These are phyloP conservation scores for Boletus edulis DNA, from an alignment of 768 basidiomycete genomes.

Conservation along the genomic window DNA sequence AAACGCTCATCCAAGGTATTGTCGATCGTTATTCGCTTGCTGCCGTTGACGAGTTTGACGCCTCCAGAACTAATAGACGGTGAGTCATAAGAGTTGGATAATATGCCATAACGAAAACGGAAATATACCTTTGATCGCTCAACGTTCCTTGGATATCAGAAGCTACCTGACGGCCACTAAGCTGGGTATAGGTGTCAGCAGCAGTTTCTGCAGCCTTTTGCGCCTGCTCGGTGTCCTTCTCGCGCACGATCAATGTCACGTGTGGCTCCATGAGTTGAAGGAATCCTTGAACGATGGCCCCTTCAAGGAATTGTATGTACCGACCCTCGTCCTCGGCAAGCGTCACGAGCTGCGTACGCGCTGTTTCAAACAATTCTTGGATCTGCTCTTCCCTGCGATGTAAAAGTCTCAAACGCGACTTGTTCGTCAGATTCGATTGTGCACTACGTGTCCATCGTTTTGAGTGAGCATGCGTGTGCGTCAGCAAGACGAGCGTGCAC, in stretches of 20 bases:
- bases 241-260: constrained; percentile 64
- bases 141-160: constrained; percentile 62
- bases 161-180: constrained; percentile 67
- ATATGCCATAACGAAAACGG: background rate
- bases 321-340: constrained; percentile 64
- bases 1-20: constrained; percentile 94
- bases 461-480: background rate
- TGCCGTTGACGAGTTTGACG: constrained; percentile 69
- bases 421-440: constrained; percentile 95
- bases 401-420: constrained; percentile 86
- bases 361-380: constrained; percentile 79
- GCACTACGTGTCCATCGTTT: constrained; percentile 49
- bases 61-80: constrained; percentile 69
- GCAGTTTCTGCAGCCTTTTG: constrained; percentile 67
- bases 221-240: constrained; percentile 60
- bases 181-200: constrained; percentile 62
- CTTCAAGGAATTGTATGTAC: constrained; percentile 82
- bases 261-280: constrained; percentile 77
- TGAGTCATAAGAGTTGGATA: background rate
- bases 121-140: constrained; percentile 62
- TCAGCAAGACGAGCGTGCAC: background rate
- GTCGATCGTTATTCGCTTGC: constrained; percentile 81
- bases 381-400: constrained; percentile 91
- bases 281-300: constrained; percentile 81
- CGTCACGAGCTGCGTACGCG: constrained; percentile 59